Evolutionary conservation across 345 rosid genomes (phyloP).

Genomic region (Rhodomyrtus tomentosa): DNA sequence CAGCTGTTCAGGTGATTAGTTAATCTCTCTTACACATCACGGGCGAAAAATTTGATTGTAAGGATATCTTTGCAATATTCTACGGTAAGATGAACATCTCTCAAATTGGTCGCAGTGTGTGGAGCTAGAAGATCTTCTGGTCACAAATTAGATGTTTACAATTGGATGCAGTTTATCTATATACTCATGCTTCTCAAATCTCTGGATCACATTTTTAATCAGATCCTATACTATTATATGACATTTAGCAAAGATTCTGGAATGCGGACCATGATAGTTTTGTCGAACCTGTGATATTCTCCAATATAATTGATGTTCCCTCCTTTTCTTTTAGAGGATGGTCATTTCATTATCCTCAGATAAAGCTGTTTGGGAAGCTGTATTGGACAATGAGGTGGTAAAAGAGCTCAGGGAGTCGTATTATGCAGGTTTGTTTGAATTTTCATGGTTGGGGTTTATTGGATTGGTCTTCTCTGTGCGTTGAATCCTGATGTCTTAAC

Average conservation of each 20-base stretch:
- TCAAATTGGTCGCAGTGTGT: not conserved
- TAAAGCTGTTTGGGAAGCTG: constrained; percentile 77
- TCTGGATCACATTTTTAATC: not conserved
- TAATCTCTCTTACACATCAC: not conserved
- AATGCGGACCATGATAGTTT: not conserved
- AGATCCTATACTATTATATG: not conserved
- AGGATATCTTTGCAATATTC: not conserved
- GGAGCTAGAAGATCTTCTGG: not conserved
- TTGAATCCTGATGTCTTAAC: not conserved
- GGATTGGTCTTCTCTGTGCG: not conserved
- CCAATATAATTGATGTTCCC: not conserved
- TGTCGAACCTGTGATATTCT: not conserved
- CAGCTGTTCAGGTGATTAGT: constrained; percentile 51
- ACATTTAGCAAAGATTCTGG: not conserved
- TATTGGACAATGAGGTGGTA: constrained; percentile 61
- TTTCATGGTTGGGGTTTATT: not conserved
- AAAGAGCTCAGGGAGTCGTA: constrained; percentile 52
- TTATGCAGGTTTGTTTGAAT: constrained; percentile 33
- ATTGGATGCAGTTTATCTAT: not conserved
- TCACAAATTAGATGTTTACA: not conserved
- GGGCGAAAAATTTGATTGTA: not conserved
- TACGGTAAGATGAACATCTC: not conserved
- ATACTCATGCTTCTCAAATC: not conserved
- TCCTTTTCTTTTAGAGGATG: constrained; percentile 41
- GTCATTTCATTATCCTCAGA: constrained; percentile 74